phyloP scores from a whole-genome alignment of 2,329 filamentous ascomycete species.

The Coniochaeta prunicola region DNA sequence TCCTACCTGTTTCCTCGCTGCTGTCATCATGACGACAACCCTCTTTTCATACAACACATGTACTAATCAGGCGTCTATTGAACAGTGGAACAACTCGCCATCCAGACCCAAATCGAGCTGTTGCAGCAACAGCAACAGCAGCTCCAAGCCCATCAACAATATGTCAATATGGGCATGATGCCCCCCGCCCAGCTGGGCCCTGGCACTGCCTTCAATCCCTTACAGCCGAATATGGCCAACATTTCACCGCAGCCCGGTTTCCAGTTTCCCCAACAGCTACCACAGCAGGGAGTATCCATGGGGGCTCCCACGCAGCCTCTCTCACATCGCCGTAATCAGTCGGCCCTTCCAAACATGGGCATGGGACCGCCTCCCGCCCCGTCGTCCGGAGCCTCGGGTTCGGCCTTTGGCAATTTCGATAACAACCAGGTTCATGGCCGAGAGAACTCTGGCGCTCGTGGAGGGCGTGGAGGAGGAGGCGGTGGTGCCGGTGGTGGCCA shows the following conservation, averaged over 20 bases:
- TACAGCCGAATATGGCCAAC: conserved; percentile 73
- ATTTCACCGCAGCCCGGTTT: conserved; percentile 75
- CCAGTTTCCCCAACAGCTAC: conserved; percentile 77
- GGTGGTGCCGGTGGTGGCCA: conserved; percentile 69
- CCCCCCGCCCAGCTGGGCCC: conserved; percentile 75
- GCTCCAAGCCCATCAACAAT: conserved; percentile 93
- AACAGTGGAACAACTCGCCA: conserved; percentile 91
- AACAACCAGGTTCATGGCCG: conserved; percentile 51
- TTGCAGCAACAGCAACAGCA: conserved; percentile 97
- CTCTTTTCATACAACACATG: not conserved
- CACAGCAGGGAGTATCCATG: conserved; percentile 67
- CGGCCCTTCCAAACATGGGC: conserved; percentile 85
- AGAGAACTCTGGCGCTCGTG: conserved; percentile 62
- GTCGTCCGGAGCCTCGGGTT: conserved; percentile 80
- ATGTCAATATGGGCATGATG: conserved; percentile 95
- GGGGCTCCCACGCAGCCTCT: conserved; percentile 69
- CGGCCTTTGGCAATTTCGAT: conserved; percentile 72
- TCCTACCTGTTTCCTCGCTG: conserved; percentile 8
- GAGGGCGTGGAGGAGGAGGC: conserved; percentile 67
- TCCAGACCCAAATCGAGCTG: conserved; percentile 96
- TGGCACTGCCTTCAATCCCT: conserved; percentile 64
- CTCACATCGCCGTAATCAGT: conserved; percentile 96
- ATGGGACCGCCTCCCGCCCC: conserved; percentile 86
- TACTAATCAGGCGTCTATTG: conserved; percentile 9
- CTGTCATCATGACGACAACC: not conserved